Base-by-base conservation (phyloP, 805 yeast genomes). In the Ogataea pini region DNA sequence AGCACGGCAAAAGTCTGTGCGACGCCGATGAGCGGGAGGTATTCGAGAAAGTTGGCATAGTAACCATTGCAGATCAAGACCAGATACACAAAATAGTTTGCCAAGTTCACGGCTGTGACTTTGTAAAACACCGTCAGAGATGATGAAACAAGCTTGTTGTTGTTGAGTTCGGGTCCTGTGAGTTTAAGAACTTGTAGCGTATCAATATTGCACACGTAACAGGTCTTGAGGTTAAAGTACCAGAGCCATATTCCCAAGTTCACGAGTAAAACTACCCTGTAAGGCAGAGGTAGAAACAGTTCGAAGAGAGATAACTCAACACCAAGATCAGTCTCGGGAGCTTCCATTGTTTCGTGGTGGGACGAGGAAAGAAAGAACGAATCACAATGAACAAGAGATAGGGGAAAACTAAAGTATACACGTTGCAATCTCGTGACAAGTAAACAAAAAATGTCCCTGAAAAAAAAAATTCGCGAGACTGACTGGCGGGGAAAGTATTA, bases 241-340 rank as follows among this genome's bases (percentile, higher is more conserved):
- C 88, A 84, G 19, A 82, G 60, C 63, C 78, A 72, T 4, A 76
- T 59, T 4, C 85, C 86, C 3, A 73, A 42, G 48, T 78, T 71
- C 2, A 82, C 52, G 14, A 82, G 64, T 3, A 78, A 55, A 13
- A 82, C 64, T 39, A 81, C 73, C 39, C 84, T 60, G 54, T 73
- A 78, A 1, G 83, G 80, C n/a, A 76, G 59, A 1, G 84, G 83
- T 33, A 74, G 57, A 40, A 47, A 49, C 17, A 61, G 48, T 44
- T 71, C 73, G 50, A 71, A 69, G 27, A 28, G 38, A 14, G 46
- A 33, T 14, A 47, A 42, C 24, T 25, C 24, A 18, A 25, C 31
- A 19, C 36, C 44, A 8, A 22, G 25, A 19, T 32, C 36, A 24
- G 45, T 27, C 34, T 36, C 39, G 17, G 36, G 36, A 7, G 41